Conservation (phyloP, 257 asterid species). For the Primulina huaijiensis region DNA sequence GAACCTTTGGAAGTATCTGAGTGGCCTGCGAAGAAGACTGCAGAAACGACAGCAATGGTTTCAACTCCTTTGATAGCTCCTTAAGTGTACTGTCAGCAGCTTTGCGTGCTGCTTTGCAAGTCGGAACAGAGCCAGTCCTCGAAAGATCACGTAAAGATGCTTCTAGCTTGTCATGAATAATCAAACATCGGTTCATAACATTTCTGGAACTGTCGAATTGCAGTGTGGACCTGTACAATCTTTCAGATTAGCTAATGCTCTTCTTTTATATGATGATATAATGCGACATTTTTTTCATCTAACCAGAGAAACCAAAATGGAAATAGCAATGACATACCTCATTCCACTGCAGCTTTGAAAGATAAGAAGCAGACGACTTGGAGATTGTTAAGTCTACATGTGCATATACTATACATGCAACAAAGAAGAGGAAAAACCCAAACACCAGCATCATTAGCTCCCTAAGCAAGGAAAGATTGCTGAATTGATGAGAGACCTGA, state of each 20-base stretch:
- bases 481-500: slow-evolving; percentile 91
- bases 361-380: slow-evolving; percentile 77
- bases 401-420: slow-evolving; percentile 64
- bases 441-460: slow-evolving; percentile 90
- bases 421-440: slow-evolving; percentile 81
- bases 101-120: slow-evolving; percentile 93
- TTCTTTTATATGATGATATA: background rate
- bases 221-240: slow-evolving; percentile 63
- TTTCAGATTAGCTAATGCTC: background rate
- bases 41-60: slow-evolving; percentile 57
- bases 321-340: slow-evolving; percentile 49
- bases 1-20: slow-evolving; percentile 72
- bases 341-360: slow-evolving; percentile 96
- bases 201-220: slow-evolving; percentile 66
- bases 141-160: slow-evolving; percentile 89
- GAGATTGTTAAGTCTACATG: slow-evolving; percentile 95
- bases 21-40: slow-evolving; percentile 77
- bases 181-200: slow-evolving; percentile 56
- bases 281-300: background rate
- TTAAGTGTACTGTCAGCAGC: slow-evolving; percentile 67
- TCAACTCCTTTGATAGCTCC: slow-evolving; percentile 78
- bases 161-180: slow-evolving; percentile 75
- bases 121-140: slow-evolving; percentile 81
- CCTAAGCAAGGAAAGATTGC: slow-evolving; percentile 65
- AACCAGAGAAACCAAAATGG: slow-evolving; percentile 15